Evolutionary conservation across 768 basidiomycete genomes (phyloP).

Genomic region (Pilatotrama ljubarskyi): DNA sequence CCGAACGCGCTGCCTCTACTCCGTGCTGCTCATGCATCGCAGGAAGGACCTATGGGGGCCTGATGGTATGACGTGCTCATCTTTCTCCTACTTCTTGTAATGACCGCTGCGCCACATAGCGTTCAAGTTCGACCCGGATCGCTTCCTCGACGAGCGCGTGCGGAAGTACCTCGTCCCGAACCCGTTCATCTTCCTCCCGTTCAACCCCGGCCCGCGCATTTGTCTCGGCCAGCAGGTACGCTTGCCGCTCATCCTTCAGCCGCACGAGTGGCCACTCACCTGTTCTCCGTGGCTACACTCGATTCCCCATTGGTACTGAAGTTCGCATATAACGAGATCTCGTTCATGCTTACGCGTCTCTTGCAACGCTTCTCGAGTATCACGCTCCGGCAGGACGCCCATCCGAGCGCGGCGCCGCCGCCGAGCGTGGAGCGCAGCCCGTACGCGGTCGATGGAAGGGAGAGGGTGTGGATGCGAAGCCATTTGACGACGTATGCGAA

Average conservation of each 20-base stretch:
- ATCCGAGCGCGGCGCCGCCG: conserved; percentile 43
- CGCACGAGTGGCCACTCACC: not conserved
- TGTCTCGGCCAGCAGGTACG: conserved; percentile 26
- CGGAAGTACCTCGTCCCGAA: conserved; percentile 56
- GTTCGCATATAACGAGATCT: conserved; percentile 67
- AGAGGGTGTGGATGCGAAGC: conserved; percentile 47
- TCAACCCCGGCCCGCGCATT: conserved; percentile 26
- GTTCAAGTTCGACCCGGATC: conserved; percentile 62
- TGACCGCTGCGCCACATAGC: conserved; percentile 35
- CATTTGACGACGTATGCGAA: conserved; percentile 57
- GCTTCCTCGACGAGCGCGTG: conserved; percentile 63
- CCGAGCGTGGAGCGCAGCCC: conserved; percentile 38
- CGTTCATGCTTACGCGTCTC: conserved; percentile 61
- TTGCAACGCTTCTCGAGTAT: conserved; percentile 54
- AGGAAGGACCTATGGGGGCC: conserved; percentile 67
- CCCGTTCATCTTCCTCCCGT: conserved; percentile 50
- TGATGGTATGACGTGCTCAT: conserved; percentile 44
- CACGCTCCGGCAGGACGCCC: conserved; percentile 45
- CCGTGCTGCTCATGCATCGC: conserved; percentile 59
- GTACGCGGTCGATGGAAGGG: conserved; percentile 39
- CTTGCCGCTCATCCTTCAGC: not conserved
- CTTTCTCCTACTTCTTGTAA: not conserved
- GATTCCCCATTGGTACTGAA: conserved; percentile 25
- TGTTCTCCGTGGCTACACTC: too few relatives aligned
- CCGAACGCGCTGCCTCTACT: conserved; percentile 35